Percentiles rank a stretch among this genome's conserved stretches.
Evolutionary conservation across 176 grass and related monocot species (phyloP).

Genomic region (Microstegium vimineum): DNA sequence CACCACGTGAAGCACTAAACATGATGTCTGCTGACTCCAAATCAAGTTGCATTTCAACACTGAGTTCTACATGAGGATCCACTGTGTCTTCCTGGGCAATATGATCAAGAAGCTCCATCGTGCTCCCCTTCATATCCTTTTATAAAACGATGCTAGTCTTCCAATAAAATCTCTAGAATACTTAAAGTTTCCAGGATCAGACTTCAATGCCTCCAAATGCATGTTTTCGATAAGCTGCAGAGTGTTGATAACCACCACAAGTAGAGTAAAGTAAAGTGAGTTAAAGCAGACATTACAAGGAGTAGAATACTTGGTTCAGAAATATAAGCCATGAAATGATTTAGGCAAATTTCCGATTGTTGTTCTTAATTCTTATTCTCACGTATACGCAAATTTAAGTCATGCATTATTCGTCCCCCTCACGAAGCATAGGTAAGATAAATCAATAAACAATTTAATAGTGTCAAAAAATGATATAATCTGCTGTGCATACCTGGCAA

Average conservation of each 20-base stretch:
- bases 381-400: constrained; percentile 21
- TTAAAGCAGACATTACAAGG: constrained; percentile 4
- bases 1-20: constrained; percentile 46
- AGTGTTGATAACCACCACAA: constrained; percentile 10
- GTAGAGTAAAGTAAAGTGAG: not conserved
- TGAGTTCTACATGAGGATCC: constrained; percentile 28
- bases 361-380: constrained; percentile 12
- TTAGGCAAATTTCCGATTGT: not conserved
- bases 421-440: not conserved
- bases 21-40: constrained; percentile 51
- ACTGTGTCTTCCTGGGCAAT: constrained; percentile 20
- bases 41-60: constrained; percentile 51
- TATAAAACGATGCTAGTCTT: constrained; percentile 48
- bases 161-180: constrained; percentile 55
- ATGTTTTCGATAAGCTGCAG: constrained; percentile 55
- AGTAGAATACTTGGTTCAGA: constrained; percentile 10
- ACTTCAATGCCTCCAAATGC: constrained; percentile 27
- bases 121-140: constrained; percentile 24
- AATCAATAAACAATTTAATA: not conserved
- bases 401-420: not conserved
- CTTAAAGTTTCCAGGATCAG: constrained; percentile 28
- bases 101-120: constrained; percentile 22
- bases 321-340: constrained; percentile 4
- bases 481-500: constrained; percentile 48
- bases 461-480: not conserved